Evolutionary conservation across 2,329 filamentous ascomycete genomes (phyloP).

Genomic region (Hymenoscyphus infarciens): DNA sequence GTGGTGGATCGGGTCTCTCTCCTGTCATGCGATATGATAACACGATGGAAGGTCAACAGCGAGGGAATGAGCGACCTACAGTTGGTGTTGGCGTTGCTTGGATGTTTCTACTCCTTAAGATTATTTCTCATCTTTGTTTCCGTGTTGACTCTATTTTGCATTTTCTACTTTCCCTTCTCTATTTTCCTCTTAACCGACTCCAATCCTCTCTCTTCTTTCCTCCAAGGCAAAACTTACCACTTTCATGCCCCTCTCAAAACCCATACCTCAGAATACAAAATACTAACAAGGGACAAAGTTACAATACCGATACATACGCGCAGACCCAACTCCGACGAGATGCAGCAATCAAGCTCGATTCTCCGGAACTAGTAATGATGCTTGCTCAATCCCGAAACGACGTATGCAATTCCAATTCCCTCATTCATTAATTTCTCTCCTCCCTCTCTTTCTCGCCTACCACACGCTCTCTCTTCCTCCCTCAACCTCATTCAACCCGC

Average conservation of each 20-base stretch:
- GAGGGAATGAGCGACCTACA: no score
- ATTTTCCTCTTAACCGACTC: background rate
- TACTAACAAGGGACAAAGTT: slow-evolving; percentile 14
- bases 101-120: no score
- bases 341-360: slow-evolving; percentile 53
- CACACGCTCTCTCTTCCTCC: slow-evolving; percentile 2
- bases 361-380: slow-evolving; percentile 57
- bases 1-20: no score
- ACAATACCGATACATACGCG: slow-evolving; percentile 27
- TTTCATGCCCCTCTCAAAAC: background rate
- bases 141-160: background rate
- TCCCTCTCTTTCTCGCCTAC: background rate
- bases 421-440: no score
- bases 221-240: no score
- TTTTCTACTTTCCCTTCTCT: background rate
- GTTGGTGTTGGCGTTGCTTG: no score
- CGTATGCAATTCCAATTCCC: no score
- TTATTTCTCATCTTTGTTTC: background rate
- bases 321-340: slow-evolving; percentile 38
- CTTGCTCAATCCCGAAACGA: slow-evolving; percentile 52
- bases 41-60: no score
- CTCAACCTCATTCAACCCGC: no score
- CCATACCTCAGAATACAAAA: background rate
- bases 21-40: no score
- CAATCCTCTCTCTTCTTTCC: no score